A percentile compares a stretch with the other conserved stretches of the same genome.
Conservation (phyloP, 257 asterid genomes). For the Ophiorrhiza pumila region DNA sequence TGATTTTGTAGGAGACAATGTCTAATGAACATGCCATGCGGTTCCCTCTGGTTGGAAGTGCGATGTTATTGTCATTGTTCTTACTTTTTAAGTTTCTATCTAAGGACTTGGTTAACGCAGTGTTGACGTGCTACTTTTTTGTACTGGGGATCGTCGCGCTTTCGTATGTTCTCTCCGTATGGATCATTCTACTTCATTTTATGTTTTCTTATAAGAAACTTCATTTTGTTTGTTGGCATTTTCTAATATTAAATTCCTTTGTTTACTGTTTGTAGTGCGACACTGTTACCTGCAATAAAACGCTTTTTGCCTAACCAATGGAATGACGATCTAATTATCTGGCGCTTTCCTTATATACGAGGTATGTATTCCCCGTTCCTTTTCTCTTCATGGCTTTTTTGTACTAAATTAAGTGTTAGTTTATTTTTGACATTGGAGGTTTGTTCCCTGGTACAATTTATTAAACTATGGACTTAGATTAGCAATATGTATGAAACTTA, state of each 20-base stretch:
- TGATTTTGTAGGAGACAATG: constrained; percentile 81
- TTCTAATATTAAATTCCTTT: background rate
- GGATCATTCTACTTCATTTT: constrained; percentile 25
- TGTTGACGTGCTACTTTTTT: constrained; percentile 84
- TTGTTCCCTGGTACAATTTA: background rate
- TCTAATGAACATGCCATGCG: constrained; percentile 98
- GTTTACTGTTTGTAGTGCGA: constrained; percentile 61
- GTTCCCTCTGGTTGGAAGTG: constrained; percentile 95
- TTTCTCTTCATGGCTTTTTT: background rate
- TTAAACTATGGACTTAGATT: background rate
- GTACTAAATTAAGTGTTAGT: background rate
- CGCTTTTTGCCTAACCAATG: constrained; percentile 71
- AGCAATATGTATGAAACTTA: background rate
- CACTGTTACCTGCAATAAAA: constrained; percentile 71
- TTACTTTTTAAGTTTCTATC: constrained; percentile 94
- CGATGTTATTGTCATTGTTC: constrained; percentile 88
- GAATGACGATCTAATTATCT: constrained; percentile 68
- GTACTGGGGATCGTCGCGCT: constrained; percentile 92
- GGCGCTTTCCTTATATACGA: constrained; percentile 70
- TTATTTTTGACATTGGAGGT: background rate
- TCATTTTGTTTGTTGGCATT: background rate
- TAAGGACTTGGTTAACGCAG: constrained; percentile 97
- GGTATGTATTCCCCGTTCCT: constrained; percentile 41
- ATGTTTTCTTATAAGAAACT: background rate
- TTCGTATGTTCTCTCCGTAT: constrained; percentile 63